Evolutionary conservation across 2,329 filamentous ascomycete species (phyloP).

Genomic region (Rachicladosporium sp.): DNA sequence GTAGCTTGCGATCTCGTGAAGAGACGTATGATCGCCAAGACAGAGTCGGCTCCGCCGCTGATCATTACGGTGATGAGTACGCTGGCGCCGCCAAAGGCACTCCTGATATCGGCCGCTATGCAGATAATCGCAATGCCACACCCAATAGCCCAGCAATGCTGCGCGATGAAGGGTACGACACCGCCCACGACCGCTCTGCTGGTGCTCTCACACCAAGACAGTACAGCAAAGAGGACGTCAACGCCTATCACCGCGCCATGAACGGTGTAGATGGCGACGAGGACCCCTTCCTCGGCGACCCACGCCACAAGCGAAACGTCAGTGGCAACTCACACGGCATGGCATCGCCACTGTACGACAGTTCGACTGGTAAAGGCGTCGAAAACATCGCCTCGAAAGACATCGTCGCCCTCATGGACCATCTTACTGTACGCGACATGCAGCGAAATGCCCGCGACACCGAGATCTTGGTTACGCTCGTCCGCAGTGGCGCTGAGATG

Average conservation of each 20-base stretch:
- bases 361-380: constrained; percentile 73
- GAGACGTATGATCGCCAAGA: too few relatives aligned
- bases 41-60: not conserved
- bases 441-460: constrained; percentile 93
- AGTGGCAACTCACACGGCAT: constrained; percentile 90
- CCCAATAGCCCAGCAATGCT: constrained; percentile 43
- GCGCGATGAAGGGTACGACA: constrained; percentile 88
- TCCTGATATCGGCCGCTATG: constrained; percentile 21
- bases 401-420: constrained; percentile 94
- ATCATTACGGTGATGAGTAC: constrained; percentile 17
- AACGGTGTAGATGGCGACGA: constrained; percentile 27
- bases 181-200: constrained; percentile 41
- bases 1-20: too few relatives aligned
- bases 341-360: constrained; percentile 79
- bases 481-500: constrained; percentile 92
- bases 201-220: constrained; percentile 36
- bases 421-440: constrained; percentile 91
- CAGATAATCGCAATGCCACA: constrained; percentile 11
- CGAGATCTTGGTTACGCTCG: constrained; percentile 87
- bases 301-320: constrained; percentile 52
- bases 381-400: constrained; percentile 93
- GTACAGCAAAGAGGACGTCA: constrained; percentile 45
- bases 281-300: constrained; percentile 49
- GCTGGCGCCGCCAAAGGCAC: constrained; percentile 24
- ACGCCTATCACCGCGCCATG: constrained; percentile 38